Evolutionary conservation across 345 rosid species (phyloP).

Genomic region (Bruguiera parviflora): DNA sequence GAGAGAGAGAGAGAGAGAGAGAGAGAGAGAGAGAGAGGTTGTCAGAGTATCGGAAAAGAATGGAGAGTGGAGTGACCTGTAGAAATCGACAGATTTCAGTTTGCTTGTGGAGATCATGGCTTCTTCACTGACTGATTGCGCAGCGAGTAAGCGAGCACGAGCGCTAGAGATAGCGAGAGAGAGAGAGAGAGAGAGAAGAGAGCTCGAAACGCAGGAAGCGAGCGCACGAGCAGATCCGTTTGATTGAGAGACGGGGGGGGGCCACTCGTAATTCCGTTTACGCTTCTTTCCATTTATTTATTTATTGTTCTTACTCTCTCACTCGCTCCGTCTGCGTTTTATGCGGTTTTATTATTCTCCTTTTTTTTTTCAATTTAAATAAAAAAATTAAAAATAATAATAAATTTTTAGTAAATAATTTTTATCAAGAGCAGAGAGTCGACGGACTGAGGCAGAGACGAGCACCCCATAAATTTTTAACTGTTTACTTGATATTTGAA

Average conservation of each 20-base stretch:
- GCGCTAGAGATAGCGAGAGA: background rate
- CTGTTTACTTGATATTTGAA: no score
- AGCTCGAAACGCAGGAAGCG: background rate
- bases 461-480: no score
- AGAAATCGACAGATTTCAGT: conserved; percentile 38
- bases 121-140: background rate
- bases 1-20: no score
- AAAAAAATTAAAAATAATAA: no score
- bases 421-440: no score
- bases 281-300: no score
- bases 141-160: background rate
- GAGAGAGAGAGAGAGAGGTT: no score
- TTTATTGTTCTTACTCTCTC: no score
- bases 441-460: no score
- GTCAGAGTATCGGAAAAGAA: background rate
- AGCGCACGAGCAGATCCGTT: conserved; percentile 4
- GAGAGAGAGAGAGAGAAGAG: background rate
- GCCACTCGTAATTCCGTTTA: no score
- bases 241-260: background rate
- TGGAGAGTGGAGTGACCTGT: conserved; percentile 18
- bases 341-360: background rate
- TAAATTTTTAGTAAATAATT: no score
- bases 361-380: no score
- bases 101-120: conserved; percentile 29
- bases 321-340: background rate